Percentiles rank a stretch among this genome's conserved stretches.
These are phyloP conservation scores for Anethum foeniculum DNA, from an alignment of 140 eudicot genomes.

Conservation along the genomic window DNA sequence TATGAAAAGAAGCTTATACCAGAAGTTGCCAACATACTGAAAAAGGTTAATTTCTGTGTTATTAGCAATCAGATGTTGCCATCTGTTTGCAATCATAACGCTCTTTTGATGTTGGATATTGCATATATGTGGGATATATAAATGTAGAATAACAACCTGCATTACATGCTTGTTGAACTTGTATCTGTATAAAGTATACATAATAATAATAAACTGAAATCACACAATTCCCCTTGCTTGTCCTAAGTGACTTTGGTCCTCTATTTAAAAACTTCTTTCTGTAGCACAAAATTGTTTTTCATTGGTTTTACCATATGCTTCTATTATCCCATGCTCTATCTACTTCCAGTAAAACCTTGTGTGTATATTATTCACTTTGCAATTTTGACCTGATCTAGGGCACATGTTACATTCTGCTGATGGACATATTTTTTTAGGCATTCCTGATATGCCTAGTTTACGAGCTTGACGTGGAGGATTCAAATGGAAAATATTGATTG, in stretches of 20 bases:
- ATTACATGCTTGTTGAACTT: not conserved
- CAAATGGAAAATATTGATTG: not conserved
- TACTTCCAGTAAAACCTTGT: not conserved
- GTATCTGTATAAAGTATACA: not conserved
- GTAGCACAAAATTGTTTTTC: not conserved
- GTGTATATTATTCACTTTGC: not conserved
- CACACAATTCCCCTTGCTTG: not conserved
- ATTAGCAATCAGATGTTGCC: not conserved
- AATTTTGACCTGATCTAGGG: not conserved
- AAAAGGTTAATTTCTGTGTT: constrained; percentile 45
- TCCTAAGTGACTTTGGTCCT: not conserved
- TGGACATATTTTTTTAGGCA: not conserved
- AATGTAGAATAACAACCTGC: not conserved
- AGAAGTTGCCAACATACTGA: constrained; percentile 54
- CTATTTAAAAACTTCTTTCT: not conserved
- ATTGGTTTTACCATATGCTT: not conserved
- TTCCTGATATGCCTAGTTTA: not conserved
- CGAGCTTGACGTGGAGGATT: not conserved
- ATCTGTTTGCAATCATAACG: not conserved
- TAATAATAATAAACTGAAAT: not conserved
- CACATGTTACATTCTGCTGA: not conserved
- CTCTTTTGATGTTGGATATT: not conserved
- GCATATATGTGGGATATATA: not conserved
- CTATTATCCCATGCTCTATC: not conserved
- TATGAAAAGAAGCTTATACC: constrained; percentile 63